These are phyloP conservation scores for Cyclotella choctawhatcheeana DNA, from an alignment of 108 stramenopile genomes.

Conservation along the genomic window DNA sequence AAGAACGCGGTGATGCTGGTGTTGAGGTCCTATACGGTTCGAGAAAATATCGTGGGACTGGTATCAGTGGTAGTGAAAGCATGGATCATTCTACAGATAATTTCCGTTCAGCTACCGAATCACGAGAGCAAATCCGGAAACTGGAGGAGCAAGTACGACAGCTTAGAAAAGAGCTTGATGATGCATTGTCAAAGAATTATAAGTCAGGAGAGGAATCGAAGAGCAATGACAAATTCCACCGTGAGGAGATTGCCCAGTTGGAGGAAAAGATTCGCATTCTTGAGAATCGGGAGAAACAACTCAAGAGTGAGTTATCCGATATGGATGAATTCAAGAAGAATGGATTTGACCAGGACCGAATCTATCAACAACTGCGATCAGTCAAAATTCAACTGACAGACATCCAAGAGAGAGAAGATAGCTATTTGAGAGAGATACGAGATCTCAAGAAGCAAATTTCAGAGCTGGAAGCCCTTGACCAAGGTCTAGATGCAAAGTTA, in stretches of 20 bases:
- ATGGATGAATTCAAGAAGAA: background rate
- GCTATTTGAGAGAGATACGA: slow-evolving; percentile 20
- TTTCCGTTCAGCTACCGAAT: background rate
- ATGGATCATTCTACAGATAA: too few species aligned
- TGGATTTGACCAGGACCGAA: background rate
- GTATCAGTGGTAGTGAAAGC: background rate
- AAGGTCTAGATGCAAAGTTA: background rate
- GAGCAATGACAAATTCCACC: slow-evolving; percentile 1
- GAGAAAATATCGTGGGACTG: slow-evolving; percentile 8
- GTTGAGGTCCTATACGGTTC: slow-evolving; percentile 23
- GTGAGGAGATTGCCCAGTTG: slow-evolving; percentile 2
- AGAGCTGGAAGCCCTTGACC: slow-evolving; percentile 16
- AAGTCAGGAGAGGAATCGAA: background rate
- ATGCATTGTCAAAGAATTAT: too few species aligned
- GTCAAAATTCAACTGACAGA: slow-evolving; percentile 21
- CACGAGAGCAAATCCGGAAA: background rate
- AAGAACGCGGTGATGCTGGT: slow-evolving; percentile 22
- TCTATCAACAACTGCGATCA: background rate
- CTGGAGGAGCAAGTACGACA: slow-evolving; percentile 2
- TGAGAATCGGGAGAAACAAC: background rate
- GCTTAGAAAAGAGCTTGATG: background rate
- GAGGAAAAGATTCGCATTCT: background rate
- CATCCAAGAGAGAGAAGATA: slow-evolving; percentile 28
- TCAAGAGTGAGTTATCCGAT: slow-evolving; percentile 1
- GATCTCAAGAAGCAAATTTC: slow-evolving; percentile 13